Conservation (phyloP, 2,329 filamentous ascomycete genomes). For the Incumbomyces delicatus region DNA sequence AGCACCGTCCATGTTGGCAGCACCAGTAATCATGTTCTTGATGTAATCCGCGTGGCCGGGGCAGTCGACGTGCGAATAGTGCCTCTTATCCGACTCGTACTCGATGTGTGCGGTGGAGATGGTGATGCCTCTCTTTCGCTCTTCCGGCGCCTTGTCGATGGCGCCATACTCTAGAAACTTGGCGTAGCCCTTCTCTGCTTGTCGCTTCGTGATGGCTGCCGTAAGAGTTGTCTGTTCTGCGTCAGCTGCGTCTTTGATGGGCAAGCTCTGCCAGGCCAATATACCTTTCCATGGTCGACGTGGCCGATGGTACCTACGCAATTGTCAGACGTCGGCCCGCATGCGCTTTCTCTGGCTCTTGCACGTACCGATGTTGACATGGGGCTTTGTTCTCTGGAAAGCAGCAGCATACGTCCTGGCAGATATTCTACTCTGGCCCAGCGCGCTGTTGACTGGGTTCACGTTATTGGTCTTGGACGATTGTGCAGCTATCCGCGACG, state of each 20-base stretch:
- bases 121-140: slow-evolving; percentile 99
- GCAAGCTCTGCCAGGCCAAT: slow-evolving; percentile 12
- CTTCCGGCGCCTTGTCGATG: slow-evolving; percentile 98
- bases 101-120: slow-evolving; percentile 98
- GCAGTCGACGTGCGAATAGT: slow-evolving; percentile 99
- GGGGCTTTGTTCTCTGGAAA: slow-evolving; percentile 87
- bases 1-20: slow-evolving; percentile 97
- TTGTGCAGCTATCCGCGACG: slow-evolving; percentile 60
- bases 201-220: slow-evolving; percentile 96
- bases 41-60: slow-evolving; percentile 99
- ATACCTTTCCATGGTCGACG: slow-evolving; percentile 98
- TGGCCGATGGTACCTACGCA: slow-evolving; percentile 82
- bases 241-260: slow-evolving; percentile 14
- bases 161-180: slow-evolving; percentile 94
- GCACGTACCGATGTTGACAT: slow-evolving; percentile 85
- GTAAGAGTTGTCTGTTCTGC: slow-evolving; percentile 78
- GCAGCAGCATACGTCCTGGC: slow-evolving; percentile 49
- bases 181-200: slow-evolving; percentile 87
- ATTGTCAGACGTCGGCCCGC: not conserved
- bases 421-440: slow-evolving; percentile 35
- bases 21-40: slow-evolving; percentile 99
- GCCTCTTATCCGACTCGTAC: slow-evolving; percentile 84
- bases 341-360: not conserved
- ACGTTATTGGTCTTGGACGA: slow-evolving; percentile 51
- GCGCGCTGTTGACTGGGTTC: slow-evolving; percentile 62